phyloP scores from a whole-genome alignment of 192 early-diverging fungal species.

The Dimargaris xerosporica region DNA sequence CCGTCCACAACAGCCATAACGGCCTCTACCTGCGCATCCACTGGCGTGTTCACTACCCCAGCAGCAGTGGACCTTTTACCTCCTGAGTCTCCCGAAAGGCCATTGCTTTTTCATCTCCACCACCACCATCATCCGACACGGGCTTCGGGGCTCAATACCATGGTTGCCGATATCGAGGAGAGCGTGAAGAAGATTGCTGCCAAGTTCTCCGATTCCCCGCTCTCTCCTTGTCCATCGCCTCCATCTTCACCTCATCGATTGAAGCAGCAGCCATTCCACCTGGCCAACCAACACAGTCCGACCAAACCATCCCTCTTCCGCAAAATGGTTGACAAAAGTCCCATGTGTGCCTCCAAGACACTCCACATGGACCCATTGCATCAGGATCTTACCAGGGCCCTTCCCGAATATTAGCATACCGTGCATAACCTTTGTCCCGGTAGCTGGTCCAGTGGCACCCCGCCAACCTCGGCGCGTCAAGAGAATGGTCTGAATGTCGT shows the following conservation, averaged over 20 bases:
- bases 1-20: background rate
- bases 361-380: background rate
- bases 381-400: no score
- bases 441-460: no score
- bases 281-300: background rate
- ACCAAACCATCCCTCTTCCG: background rate
- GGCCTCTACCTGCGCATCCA: background rate
- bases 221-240: background rate
- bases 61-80: background rate
- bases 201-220: slow-evolving; percentile 4
- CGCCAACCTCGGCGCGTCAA: no score
- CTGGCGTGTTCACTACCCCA: background rate
- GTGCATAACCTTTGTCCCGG: no score
- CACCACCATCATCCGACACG: background rate
- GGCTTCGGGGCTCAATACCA: slow-evolving; percentile 5
- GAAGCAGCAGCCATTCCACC: background rate
- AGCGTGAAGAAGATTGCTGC: background rate
- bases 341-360: slow-evolving; percentile 1
- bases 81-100: background rate
- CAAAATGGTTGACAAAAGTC: background rate
- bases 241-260: background rate
- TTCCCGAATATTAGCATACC: no score
- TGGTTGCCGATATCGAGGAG: slow-evolving; percentile 10
- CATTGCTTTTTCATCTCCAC: background rate
- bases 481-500: no score